Evolutionary conservation across 2,329 filamentous ascomycete genomes (phyloP).

Genomic region (Didymella pomorum): DNA sequence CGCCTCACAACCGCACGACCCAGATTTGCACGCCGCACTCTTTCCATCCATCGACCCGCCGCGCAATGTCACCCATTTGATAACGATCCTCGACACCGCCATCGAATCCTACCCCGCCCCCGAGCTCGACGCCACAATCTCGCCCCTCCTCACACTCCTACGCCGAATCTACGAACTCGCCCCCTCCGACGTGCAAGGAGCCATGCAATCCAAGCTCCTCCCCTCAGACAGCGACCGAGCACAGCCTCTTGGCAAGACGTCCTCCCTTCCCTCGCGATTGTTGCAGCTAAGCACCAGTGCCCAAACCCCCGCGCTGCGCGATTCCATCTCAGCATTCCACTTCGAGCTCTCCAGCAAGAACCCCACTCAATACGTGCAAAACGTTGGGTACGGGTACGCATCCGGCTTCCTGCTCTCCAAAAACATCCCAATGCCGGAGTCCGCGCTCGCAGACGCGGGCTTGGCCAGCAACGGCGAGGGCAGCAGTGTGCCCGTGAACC

Average conservation of each 20-base stretch:
- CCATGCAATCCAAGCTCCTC: conserved; percentile 73
- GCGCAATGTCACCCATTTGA: conserved; percentile 68
- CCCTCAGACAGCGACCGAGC: conserved; percentile 80
- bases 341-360: conserved; percentile 88
- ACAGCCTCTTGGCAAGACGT: conserved; percentile 76
- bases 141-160: conserved; percentile 78
- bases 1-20: conserved; percentile 49
- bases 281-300: conserved; percentile 80
- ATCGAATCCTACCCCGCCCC: conserved; percentile 69
- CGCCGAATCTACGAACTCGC: conserved; percentile 75
- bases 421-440: conserved; percentile 78
- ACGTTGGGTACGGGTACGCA: conserved; percentile 94
- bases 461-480: conserved; percentile 30
- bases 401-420: conserved; percentile 88
- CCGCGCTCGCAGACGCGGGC: conserved; percentile 60
- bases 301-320: conserved; percentile 73
- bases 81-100: conserved; percentile 73
- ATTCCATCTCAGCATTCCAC: conserved; percentile 78
- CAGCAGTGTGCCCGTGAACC: conserved; percentile 67
- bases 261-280: conserved; percentile 77
- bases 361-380: conserved; percentile 80
- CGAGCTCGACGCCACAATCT: conserved; percentile 75
- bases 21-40: conserved; percentile 60
- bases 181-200: conserved; percentile 66
- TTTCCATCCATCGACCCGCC: conserved; percentile 72